Base-by-base conservation (phyloP, 331 rosid species). In the Acacia concinna region DNA sequence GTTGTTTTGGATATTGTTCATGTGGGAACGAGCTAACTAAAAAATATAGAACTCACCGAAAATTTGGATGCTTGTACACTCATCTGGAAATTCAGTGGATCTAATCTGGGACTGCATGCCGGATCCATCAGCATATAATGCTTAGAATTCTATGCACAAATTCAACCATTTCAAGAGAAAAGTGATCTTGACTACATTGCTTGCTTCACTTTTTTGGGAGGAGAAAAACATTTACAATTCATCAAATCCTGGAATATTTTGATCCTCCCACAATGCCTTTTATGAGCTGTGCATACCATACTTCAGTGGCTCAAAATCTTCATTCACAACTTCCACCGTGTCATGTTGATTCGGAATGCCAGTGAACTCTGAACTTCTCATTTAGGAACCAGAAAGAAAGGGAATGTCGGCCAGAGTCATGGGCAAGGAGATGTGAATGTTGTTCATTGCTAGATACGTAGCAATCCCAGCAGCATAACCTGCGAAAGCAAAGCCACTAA, bases 381-480 rank as follows among this genome's bases (percentile, higher is more conserved):
- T 71, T 83, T 70, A 89, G 51, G 90, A 89, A 79, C 93, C 94
- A 81, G 89, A 74, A 72, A 93, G 89, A 77, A 87, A 88, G 63
- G 99, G 94, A 84, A 90, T 67, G 70, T 91, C 93, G 0, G 94
- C 93, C 51, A 91, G 80, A 47, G 97, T 89, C 40, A 93, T 78
- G 3, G 98, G 96, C 25, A 91, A 49, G n/a, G 92, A 85, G 51
- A 91, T 68, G 83, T 85, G 83, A 87, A 93, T 84, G 80, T 82
- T 91, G 38, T 89, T 90, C 67, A 84, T 10, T 4, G 98, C 94
- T 69, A 96, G 72, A 79, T 91, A 93, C 62, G 97, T 78, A 72
- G 94, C 93, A 78, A 96, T 85, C 31, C 99, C 97, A 15, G 98
- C 91, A 27, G 92, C 97, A 87, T 91, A 96, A 65, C 99, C 99